Evolutionary conservation across 768 basidiomycete genomes (phyloP), one percentile per base, ranked within the genome.

Genomic region (Psilocybe sp.): DNA sequence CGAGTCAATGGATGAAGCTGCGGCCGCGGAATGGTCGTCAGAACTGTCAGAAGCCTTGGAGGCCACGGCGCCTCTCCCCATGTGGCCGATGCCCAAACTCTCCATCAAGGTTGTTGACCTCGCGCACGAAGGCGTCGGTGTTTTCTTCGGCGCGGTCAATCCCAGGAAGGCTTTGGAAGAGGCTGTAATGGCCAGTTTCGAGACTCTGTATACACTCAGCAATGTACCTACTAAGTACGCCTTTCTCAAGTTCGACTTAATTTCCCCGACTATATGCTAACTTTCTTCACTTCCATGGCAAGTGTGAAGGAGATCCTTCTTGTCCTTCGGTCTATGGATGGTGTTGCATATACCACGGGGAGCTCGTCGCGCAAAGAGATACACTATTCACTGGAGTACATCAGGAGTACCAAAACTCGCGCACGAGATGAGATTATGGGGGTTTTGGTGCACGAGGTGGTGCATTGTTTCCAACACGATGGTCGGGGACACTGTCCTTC

Each of bases 391-490:
- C 75, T 85, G 18, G 74, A 83, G 42, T 80, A 90, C 65, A 75
- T 91, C 64, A 67, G 67, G 44, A 69, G 72, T 46, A 67, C 64
- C 32, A 60, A 61, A 12, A 47, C 68, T 50, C 69, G 73, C 36
- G 73, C 79, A 47, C 60, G 67, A 23, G 75, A 85, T 41, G 89
- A 92, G 67, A 83, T 90, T 43, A 55, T 69, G 37, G 89, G 89
- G 4, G 87, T 90, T 3, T 70, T 92, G 3, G 69, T 77, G 33
- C 89, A 88, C 61, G 87, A 92, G 66, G 76, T 86, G 60, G 88
- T 89, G 5, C 89, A 92, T 55, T 90, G 85, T 60, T 91, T 76
- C 62, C 89, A 91, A 60, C 79, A 82, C 65, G 75, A 87, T 57
- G 86, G 76, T 1, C 60, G 69, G 18, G 82, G 72, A 19, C 78